These are phyloP conservation scores for Aspergillus olivimuriae DNA, from an alignment of 495 filamentous ascomycete genomes.

Conservation along the genomic window DNA sequence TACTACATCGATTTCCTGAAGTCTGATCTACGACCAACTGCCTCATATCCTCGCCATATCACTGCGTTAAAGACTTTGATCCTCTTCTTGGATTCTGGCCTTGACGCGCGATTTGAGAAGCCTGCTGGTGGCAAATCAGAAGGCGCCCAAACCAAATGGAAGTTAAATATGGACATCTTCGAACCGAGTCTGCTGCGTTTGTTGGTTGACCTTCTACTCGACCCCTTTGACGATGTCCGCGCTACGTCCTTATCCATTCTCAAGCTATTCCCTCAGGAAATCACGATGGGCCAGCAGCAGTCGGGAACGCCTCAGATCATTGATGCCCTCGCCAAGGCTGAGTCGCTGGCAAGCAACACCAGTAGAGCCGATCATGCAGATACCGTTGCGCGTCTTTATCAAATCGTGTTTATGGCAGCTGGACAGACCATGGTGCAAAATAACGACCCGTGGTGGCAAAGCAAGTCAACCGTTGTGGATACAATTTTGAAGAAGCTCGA, in stretches of 20 bases:
- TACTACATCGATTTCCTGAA: slow-evolving; percentile 70
- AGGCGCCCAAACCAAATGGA: slow-evolving; percentile 37
- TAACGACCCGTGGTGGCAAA: slow-evolving; percentile 26
- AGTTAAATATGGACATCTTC: slow-evolving; percentile 49
- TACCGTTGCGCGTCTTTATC: slow-evolving; percentile 62
- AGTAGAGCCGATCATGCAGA: slow-evolving; percentile 84
- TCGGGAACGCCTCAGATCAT: slow-evolving; percentile 15
- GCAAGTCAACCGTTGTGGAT: slow-evolving; percentile 37
- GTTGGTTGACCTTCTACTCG: slow-evolving; percentile 70
- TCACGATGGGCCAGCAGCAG: slow-evolving; percentile 6
- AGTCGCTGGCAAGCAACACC: slow-evolving; percentile 54
- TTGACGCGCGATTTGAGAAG: slow-evolving; percentile 25
- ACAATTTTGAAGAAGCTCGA: slow-evolving; percentile 46
- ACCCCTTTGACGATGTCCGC: slow-evolving; percentile 91
- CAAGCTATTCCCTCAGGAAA: slow-evolving; percentile 32
- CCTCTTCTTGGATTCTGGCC: slow-evolving; percentile 52
- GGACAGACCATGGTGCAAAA: slow-evolving; percentile 2
- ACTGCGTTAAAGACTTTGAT: slow-evolving; percentile 62
- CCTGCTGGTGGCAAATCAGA: slow-evolving; percentile 9
- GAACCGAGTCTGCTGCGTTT: slow-evolving; percentile 40
- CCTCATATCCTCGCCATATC: slow-evolving; percentile 84
- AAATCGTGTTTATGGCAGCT: slow-evolving; percentile 43
- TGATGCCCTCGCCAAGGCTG: slow-evolving; percentile 30
- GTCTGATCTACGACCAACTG: slow-evolving; percentile 62
- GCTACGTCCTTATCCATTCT: slow-evolving; percentile 55